phyloP scores from a whole-genome alignment of 169 alveolate species.

The Cryptosporidium tyzzeri region DNA sequence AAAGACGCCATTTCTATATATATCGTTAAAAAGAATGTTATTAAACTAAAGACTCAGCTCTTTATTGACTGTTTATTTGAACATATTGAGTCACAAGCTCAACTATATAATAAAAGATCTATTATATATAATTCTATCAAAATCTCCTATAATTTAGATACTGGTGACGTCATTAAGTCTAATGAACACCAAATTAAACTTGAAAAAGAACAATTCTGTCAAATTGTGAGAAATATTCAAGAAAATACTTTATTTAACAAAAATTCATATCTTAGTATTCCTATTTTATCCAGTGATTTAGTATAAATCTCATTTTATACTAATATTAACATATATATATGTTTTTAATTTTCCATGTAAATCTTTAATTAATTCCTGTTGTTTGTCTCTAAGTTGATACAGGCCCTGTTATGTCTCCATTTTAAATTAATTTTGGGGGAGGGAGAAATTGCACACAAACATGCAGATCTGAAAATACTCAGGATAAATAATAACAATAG shows the following conservation, averaged over 20 bases:
- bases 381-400: too few relatives aligned
- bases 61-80: neutral
- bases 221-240: neutral
- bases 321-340: too few relatives aligned
- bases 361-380: too few relatives aligned
- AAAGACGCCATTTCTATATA: neutral
- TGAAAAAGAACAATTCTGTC: neutral
- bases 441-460: neutral
- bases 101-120: neutral
- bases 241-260: neutral
- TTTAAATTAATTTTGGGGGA: too few relatives aligned
- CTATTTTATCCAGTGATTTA: neutral
- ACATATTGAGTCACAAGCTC: neutral
- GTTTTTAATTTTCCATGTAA: neutral
- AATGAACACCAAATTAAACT: neutral
- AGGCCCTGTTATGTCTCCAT: neutral
- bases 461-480: neutral
- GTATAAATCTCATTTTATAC: neutral
- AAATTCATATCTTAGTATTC: neutral
- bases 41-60: conserved; percentile 7
- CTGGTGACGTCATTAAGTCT: too few relatives aligned
- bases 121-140: conserved; percentile 4
- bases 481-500: too few relatives aligned
- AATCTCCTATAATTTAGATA: neutral
- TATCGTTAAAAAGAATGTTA: conserved; percentile 9